Evolutionary conservation across 2,329 filamentous ascomycete genomes (phyloP), one percentile per base, ranked within the genome.

Genomic region (Gliomastix tumulicola): DNA sequence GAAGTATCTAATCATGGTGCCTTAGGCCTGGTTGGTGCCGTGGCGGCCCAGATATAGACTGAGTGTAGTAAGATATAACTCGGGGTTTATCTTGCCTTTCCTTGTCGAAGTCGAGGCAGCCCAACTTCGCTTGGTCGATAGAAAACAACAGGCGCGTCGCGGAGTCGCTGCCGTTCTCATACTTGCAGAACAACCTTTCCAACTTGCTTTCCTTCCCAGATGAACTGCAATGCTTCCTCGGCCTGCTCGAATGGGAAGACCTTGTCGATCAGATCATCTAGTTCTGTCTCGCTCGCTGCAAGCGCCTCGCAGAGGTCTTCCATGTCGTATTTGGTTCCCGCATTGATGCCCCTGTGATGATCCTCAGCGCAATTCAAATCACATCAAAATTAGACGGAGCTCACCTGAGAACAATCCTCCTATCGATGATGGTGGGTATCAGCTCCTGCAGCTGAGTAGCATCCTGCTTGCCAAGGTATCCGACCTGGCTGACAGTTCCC

Each of bases 131-230:
- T n/a, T n/a, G n/a, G n/a, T n/a, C n/a, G n/a, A n/a, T n/a, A n/a
- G n/a, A n/a, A n/a, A n/a, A n/a, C n/a, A n/a, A n/a, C n/a, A n/a
- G n/a, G n/a, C n/a, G n/a, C n/a, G n/a, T n/a, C n/a, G n/a, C n/a
- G n/a, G n/a, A n/a, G n/a, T n/a, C n/a, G n/a, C n/a, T n/a, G n/a
- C n/a, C n/a, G n/a, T n/a, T n/a, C n/a, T n/a, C n/a, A n/a, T n/a
- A n/a, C n/a, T n/a, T n/a, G n/a, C n/a, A n/a, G n/a, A n/a, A 65
- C 56, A 32, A 66, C 42, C 46, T 68, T 67, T 12, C 62, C 63
- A 36, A 68, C 49, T 39, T 66, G 60, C n/a, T 51, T 58, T 0
- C 63, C 63, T 43, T 62, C 49, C 56, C 58, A 66, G 15, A 67
- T 40, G 44, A 56, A 61, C 34, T 63, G 48, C 23, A 67, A 43